Percentiles rank a stretch among this genome's conserved stretches.
These are phyloP conservation scores for Cyanophora paradoxa DNA, from an alignment of 78 protist genomes.

Conservation along the genomic window DNA sequence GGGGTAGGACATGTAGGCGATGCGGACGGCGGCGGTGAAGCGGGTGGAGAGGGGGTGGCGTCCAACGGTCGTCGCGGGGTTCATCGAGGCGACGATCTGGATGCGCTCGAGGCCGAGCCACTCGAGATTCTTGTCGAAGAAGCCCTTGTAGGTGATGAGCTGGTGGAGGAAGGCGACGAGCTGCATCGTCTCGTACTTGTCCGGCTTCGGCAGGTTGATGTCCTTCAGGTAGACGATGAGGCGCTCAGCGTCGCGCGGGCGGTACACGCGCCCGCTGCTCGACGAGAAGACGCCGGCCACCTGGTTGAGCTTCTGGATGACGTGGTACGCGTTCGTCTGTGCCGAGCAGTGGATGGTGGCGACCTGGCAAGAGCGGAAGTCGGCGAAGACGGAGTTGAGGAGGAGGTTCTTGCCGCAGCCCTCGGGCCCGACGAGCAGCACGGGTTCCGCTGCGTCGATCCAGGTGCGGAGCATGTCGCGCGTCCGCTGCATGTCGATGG, in stretches of 20 bases:
- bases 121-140: constrained; percentile 64
- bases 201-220: constrained; percentile 81
- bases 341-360: constrained; percentile 65
- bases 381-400: constrained; percentile 25
- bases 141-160: constrained; percentile 64
- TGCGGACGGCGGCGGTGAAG: constrained; percentile 49
- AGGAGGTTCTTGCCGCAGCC: constrained; percentile 72
- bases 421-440: constrained; percentile 57
- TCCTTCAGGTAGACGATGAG: constrained; percentile 63
- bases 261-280: constrained; percentile 48
- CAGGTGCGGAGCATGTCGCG: constrained; percentile 30
- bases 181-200: constrained; percentile 70
- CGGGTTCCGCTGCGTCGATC: constrained; percentile 26
- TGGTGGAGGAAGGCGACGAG: constrained; percentile 73
- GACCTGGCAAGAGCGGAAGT: neutral
- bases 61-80: constrained; percentile 66
- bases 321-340: constrained; percentile 58
- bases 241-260: constrained; percentile 63
- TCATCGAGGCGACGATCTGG: constrained; percentile 63
- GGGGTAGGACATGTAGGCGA: constrained; percentile 48
- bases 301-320: constrained; percentile 55
- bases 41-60: constrained; percentile 59
- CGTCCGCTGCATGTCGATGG: constrained; percentile 47
- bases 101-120: constrained; percentile 62
- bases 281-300: constrained; percentile 26